Evolutionary conservation across 108 stramenopile species (phyloP).

Genomic region (Cylindrotheca fusiformis): DNA sequence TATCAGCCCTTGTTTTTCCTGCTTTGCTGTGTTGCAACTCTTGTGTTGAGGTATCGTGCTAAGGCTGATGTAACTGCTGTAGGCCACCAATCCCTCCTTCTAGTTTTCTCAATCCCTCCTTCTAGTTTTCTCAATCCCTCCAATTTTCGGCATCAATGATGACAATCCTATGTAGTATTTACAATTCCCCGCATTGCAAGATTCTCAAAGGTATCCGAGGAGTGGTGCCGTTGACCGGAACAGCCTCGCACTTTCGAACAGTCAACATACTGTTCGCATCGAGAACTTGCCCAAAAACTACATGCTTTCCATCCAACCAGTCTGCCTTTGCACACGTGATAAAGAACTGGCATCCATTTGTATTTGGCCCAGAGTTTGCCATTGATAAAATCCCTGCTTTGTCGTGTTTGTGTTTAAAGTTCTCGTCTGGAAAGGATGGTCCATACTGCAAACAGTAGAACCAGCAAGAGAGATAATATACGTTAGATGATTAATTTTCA

Average conservation of each 20-base stretch:
- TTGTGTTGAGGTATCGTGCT: too few species aligned
- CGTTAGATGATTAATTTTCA: too few species aligned
- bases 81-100: too few species aligned
- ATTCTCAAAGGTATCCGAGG: constrained; percentile 76
- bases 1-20: too few species aligned
- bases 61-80: too few species aligned
- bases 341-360: constrained; percentile 97
- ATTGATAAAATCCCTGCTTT: constrained; percentile 88
- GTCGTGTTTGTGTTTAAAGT: constrained; percentile 88
- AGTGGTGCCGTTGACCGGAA: constrained; percentile 64
- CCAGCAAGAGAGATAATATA: too few species aligned
- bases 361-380: constrained; percentile 92
- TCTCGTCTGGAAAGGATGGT: constrained; percentile 91
- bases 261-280: constrained; percentile 91
- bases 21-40: too few species aligned
- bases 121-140: too few species aligned
- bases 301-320: constrained; percentile 93
- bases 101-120: too few species aligned
- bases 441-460: constrained; percentile 28
- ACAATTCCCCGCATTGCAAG: constrained; percentile 81
- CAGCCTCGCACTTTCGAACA: constrained; percentile 85
- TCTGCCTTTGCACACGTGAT: constrained; percentile 92
- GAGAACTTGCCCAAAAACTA: constrained; percentile 95
- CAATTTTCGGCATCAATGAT: too few species aligned
- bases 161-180: too few species aligned